phyloP scores from a whole-genome alignment of 768 basidiomycete genomes.

The Collybia sp. region DNA sequence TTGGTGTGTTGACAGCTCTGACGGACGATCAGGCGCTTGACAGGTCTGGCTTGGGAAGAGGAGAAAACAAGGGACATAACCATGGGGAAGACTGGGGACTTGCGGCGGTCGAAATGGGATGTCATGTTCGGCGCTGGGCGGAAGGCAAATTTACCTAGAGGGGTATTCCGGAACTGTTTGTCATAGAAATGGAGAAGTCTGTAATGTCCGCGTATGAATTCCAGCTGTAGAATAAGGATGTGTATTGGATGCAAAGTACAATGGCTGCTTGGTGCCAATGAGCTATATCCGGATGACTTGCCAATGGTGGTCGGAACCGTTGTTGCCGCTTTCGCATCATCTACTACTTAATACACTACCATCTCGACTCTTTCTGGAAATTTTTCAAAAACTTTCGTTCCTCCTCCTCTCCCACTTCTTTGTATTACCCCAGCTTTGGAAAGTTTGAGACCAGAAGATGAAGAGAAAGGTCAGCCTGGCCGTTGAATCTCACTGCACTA shows the following conservation, averaged over 20 bases:
- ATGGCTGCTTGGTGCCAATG: too few relatives aligned
- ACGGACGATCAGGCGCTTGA: conserved; percentile 93
- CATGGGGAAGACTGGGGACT: conserved; percentile 98
- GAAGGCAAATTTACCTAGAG: conserved; percentile 56
- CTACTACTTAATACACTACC: too few relatives aligned
- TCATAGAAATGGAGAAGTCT: background rate
- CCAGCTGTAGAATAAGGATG: too few relatives aligned
- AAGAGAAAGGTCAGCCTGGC: conserved; percentile 53
- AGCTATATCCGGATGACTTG: too few relatives aligned
- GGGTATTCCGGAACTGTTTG: background rate
- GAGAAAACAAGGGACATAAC: conserved; percentile 79
- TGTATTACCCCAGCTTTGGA: conserved; percentile 7
- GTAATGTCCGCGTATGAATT: background rate
- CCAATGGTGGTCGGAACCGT: too few relatives aligned
- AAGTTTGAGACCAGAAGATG: conserved; percentile 28
- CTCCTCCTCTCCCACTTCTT: conserved; percentile 13
- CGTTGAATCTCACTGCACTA: conserved; percentile 7
- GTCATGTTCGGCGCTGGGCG: conserved; percentile 59
- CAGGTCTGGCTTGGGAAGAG: conserved; percentile 82
- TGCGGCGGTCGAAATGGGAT: conserved; percentile 93
- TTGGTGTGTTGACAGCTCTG: conserved; percentile 92
- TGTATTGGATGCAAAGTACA: too few relatives aligned
- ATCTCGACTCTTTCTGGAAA: too few relatives aligned
- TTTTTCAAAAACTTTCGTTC: conserved; percentile 2
- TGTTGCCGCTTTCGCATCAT: too few relatives aligned